Percentiles rank a stretch among this genome's conserved stretches.
phyloP scores from a whole-genome alignment of 2,329 filamentous ascomycete species.

The Fusarium tjaetaba region DNA sequence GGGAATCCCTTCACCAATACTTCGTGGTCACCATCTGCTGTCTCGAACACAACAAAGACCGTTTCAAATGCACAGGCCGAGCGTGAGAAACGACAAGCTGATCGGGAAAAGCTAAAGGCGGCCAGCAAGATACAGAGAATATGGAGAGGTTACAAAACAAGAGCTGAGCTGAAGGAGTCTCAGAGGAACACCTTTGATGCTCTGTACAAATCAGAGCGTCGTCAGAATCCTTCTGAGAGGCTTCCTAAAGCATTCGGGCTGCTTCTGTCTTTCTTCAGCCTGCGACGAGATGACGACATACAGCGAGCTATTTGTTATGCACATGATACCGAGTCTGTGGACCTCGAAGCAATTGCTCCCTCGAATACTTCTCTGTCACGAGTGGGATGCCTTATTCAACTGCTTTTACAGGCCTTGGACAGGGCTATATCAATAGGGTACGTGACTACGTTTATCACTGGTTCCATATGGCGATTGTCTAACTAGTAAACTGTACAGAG shows the following conservation, averaged over 20 bases:
- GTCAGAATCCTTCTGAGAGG: slow-evolving; percentile 49
- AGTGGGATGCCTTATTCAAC: slow-evolving; percentile 48
- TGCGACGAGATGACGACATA: slow-evolving; percentile 57
- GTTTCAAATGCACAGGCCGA: slow-evolving; percentile 90
- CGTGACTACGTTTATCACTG: slow-evolving; percentile 6
- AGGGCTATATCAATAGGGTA: slow-evolving; percentile 38
- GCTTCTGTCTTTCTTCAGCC: slow-evolving; percentile 61
- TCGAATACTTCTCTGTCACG: slow-evolving; percentile 44
- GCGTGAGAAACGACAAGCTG: slow-evolving; percentile 79
- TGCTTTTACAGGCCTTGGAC: slow-evolving; percentile 51
- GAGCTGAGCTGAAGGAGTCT: slow-evolving; percentile 65
- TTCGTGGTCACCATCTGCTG: slow-evolving; percentile 64
- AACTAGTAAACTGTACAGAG: slow-evolving; percentile 24
- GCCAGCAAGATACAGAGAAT: slow-evolving; percentile 77
- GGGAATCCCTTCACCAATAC: slow-evolving; percentile 80
- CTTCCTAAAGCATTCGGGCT: slow-evolving; percentile 57
- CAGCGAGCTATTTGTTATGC: slow-evolving; percentile 58
- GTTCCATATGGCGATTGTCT: slow-evolving; percentile 7
- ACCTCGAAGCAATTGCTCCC: slow-evolving; percentile 50
- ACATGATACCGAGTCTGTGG: slow-evolving; percentile 53
- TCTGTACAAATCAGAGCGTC: slow-evolving; percentile 56
- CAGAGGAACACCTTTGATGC: slow-evolving; percentile 72
- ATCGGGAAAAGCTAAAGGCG: slow-evolving; percentile 80
- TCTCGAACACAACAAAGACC: slow-evolving; percentile 76
- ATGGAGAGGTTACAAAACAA: slow-evolving; percentile 81